Base-by-base conservation (phyloP, 768 basidiomycete genomes). In the Mrakia frigida region DNA sequence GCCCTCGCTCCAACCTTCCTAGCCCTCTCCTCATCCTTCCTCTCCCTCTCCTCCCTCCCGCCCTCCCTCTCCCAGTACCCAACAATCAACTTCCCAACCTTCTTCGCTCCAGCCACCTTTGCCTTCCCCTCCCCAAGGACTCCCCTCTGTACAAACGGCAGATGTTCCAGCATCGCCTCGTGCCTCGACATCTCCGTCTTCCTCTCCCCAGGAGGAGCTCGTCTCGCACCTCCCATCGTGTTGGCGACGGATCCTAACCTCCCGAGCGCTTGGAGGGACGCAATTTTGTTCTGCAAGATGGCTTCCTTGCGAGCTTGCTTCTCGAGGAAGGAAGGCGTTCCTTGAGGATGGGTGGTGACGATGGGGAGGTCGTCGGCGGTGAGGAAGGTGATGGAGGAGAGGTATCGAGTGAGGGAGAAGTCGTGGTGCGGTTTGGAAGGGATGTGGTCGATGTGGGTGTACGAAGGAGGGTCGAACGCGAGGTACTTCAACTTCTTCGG, bases 41-140 rank as follows among this genome's bases (percentile, higher is more conserved):
- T 85, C 25, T 86, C 87, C 81, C 86, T 88, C 41, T 90, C 90
- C 74, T 89, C 90, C 80, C 86, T 88, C 41, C 87, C 86, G 50
- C 87, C 89, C 70, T 89, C 86, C 41, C 84, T 85, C 79, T 91
- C 92, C 88, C 92, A 97, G 82, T 95, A 90, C 31, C 83, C 86
- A 78, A 88, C 87, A 25, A 98, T 83, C 79, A 88, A 88, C 46
- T 84, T 85, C 3, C 92, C 90, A 74, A 94, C 86, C 78, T 86
- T 84, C 31, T 83, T 83, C n/a, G 86, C 89, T 0, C 81, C 70
- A 0, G 76, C 71, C 10, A 82, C 78, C 70, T 83, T 81, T 6
- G 81, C 78, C 84, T 81, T 83, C 86, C 82, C 77, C 87, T 82
- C 83, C 39, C 80, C 82, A 56, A 81, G 46, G 70, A 85, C 82